Evolutionary conservation across 257 asterid species (phyloP).

Genomic region (Voacanga thouarsii): DNA sequence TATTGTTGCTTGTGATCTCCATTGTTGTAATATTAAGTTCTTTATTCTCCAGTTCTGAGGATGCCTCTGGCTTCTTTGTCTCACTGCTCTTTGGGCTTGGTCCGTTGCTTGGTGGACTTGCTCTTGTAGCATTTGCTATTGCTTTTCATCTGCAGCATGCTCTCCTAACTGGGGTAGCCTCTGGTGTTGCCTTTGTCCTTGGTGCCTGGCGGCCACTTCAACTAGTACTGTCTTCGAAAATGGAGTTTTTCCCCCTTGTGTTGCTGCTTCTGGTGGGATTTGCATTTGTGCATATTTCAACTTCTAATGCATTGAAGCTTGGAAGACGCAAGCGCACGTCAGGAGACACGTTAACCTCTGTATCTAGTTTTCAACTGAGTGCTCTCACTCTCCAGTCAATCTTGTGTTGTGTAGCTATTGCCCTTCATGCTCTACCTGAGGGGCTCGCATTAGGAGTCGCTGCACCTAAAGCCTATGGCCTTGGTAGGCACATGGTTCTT

Average conservation of each 20-base stretch:
- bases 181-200: conserved; percentile 87
- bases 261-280: conserved; percentile 58
- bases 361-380: conserved; percentile 49
- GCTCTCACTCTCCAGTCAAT: conserved; percentile 77
- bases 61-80: conserved; percentile 83
- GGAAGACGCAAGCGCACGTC: conserved; percentile 63
- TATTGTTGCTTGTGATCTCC: background rate
- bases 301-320: conserved; percentile 46
- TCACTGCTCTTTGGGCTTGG: conserved; percentile 92
- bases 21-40: background rate
- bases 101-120: conserved; percentile 80
- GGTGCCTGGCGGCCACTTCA: conserved; percentile 93
- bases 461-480: conserved; percentile 96
- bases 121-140: conserved; percentile 77
- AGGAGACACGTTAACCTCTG: conserved; percentile 46
- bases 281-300: conserved; percentile 44
- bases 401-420: conserved; percentile 67
- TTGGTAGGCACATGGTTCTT: conserved; percentile 92
- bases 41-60: conserved; percentile 68
- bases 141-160: conserved; percentile 81
- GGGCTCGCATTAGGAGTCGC: conserved; percentile 98
- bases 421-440: conserved; percentile 86
- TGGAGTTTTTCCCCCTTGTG: conserved; percentile 55
- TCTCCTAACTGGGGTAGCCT: conserved; percentile 86
- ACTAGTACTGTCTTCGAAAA: conserved; percentile 64